A percentile compares a stretch with the other conserved stretches of the same genome.
Evolutionary conservation across 2,329 filamentous ascomycete genomes (phyloP).

Genomic region (Drechmeria coniospora): DNA sequence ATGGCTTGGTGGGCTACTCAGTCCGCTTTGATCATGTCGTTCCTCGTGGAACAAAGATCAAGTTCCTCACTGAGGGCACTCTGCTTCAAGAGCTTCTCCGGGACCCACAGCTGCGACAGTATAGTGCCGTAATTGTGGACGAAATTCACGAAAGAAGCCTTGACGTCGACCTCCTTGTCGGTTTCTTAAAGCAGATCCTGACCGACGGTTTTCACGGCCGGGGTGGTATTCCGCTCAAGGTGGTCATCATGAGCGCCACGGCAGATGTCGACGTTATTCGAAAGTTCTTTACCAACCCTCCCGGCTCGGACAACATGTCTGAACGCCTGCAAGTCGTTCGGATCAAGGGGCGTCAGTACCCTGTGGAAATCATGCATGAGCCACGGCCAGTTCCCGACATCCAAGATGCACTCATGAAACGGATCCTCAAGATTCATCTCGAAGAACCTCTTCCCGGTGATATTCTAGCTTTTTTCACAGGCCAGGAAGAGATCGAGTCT

Average conservation of each 20-base stretch:
- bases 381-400: conserved; percentile 63
- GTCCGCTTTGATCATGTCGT: conserved; percentile 86
- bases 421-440: conserved; percentile 72
- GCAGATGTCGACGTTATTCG: conserved; percentile 70
- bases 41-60: conserved; percentile 70
- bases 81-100: conserved; percentile 82
- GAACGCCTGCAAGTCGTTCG: conserved; percentile 30
- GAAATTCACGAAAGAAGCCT: conserved; percentile 94
- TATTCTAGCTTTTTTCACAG: conserved; percentile 80
- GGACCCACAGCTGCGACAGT: conserved; percentile 68
- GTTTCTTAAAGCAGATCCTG: conserved; percentile 71
- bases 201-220: conserved; percentile 45
- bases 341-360: conserved; percentile 77
- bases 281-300: conserved; percentile 48
- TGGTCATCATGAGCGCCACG: conserved; percentile 94
- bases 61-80: conserved; percentile 94
- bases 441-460: conserved; percentile 88
- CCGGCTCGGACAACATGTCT: conserved; percentile 3
- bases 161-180: conserved; percentile 81
- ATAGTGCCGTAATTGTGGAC: conserved; percentile 84
- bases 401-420: conserved; percentile 64
- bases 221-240: conserved; percentile 63
- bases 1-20: conserved; percentile 66
- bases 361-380: conserved; percentile 66
- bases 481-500: conserved; percentile 82